Evolutionary conservation across 441 rosid genomes (phyloP).

Genomic region (Erysimum pusillum): DNA sequence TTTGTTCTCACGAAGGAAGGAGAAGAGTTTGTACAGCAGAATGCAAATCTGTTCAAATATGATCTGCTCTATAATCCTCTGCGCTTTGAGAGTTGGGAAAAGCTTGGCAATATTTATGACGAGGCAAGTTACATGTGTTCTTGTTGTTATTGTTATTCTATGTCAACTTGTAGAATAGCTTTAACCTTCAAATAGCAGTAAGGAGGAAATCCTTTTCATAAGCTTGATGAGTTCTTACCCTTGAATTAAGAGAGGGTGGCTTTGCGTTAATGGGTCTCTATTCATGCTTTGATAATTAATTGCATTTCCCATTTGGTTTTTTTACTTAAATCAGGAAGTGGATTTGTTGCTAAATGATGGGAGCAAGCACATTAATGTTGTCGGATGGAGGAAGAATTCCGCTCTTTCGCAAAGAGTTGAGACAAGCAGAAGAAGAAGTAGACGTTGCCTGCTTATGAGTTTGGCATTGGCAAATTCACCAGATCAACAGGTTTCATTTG

Average conservation of each 20-base stretch:
- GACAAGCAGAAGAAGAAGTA: slow-evolving; percentile 95
- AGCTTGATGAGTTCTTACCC: slow-evolving; percentile 7
- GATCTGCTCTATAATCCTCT: slow-evolving; percentile 92
- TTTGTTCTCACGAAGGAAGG: slow-evolving; percentile 99
- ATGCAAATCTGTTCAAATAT: slow-evolving; percentile 86
- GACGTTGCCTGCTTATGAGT: slow-evolving; percentile 95
- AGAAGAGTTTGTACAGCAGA: slow-evolving; percentile 98
- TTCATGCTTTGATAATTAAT: slow-evolving; percentile 32
- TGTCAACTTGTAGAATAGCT: slow-evolving; percentile 22
- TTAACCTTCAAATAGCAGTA: slow-evolving; percentile 24
- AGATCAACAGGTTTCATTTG: slow-evolving; percentile 77
- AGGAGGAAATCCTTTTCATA: slow-evolving; percentile 21
- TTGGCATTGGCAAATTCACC: slow-evolving; percentile 92
- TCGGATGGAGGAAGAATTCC: slow-evolving; percentile 92
- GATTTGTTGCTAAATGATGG: slow-evolving; percentile 99
- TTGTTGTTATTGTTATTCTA: slow-evolving; percentile 32
- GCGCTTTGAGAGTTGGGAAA: slow-evolving; percentile 97
- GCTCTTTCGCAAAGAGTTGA: slow-evolving; percentile 90
- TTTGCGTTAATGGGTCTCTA: slow-evolving; percentile 20
- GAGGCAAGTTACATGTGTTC: slow-evolving; percentile 68
- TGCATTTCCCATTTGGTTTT: slow-evolving; percentile 34
- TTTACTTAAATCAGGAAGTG: slow-evolving; percentile 79
- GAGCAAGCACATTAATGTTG: slow-evolving; percentile 96
- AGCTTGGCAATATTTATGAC: slow-evolving; percentile 95
- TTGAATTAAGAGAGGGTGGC: slow-evolving; percentile 35